Base-by-base conservation (phyloP, 768 basidiomycete genomes). In the Agaricus subrufescens region DNA sequence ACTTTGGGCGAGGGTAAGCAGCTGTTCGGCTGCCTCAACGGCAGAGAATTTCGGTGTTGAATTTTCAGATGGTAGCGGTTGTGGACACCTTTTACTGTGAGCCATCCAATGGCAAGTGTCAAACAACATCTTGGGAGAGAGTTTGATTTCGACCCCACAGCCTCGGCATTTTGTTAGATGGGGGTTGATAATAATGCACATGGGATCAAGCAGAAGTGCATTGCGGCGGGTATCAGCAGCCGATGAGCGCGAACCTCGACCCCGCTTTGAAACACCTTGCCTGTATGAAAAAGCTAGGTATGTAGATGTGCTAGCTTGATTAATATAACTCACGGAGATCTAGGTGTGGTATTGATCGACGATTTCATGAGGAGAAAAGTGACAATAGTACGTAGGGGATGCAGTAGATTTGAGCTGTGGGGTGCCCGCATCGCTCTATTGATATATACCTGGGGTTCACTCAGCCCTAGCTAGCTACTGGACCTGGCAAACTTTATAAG, bases 21-120 rank as follows among this genome's bases (percentile, higher is more conserved):
- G 8, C 10, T 11, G 8, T 29, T 27, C 27, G 12, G 14, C 27
- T 12, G n/a, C 45, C 11, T 46, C 45, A 8, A 29, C 3, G 46
- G 27, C 31, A 14, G 46, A n/a, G n/a, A 42, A 26, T 31, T 12
- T 3, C 10, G 19, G 19, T 19, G 19, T 19, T 19, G 19, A 19
- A 19, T 19, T 19, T 19, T 37, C 43, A 14, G 27, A 3, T 11
- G 10, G 9, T 9, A 37, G 9, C 19, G 44, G 44, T 46, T 31
- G 43, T 31, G 31, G 9, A 65, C 87, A 89, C 30, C 85, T 75
- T 40, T 73, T 73, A 31, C 81, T 75, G 63, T 89, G 87, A 60
- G 79, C 84, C 45, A 70, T 65, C 87, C 87, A 89, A 66, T 89
- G 86, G 62, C 79, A 80, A 30, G 77, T 75, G 62, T 89, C 87